phyloP scores from a whole-genome alignment of 805 yeast species.

The Suhomyces kilbournensis region DNA sequence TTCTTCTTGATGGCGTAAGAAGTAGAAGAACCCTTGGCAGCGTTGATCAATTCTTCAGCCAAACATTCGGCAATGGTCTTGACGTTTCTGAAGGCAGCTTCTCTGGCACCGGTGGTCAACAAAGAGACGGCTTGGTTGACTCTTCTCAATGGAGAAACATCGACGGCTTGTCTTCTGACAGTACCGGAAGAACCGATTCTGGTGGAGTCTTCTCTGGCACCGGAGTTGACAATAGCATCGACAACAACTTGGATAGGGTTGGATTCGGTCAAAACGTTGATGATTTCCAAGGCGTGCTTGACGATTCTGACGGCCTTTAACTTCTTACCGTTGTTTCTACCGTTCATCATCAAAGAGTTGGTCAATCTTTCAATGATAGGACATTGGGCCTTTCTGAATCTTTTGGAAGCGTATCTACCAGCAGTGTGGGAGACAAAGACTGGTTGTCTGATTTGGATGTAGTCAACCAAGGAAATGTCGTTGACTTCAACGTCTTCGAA shows the following conservation, averaged over 20 bases:
- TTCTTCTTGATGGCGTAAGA: slow-evolving; percentile 99
- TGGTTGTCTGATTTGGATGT: slow-evolving; percentile 97
- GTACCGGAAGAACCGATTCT: slow-evolving; percentile 99
- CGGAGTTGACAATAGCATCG: slow-evolving; percentile 99
- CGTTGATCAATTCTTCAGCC: slow-evolving; percentile 99
- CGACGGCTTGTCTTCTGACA: slow-evolving; percentile 99
- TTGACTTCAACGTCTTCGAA: slow-evolving; percentile 96
- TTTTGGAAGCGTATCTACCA: slow-evolving; percentile 98
- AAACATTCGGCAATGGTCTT: slow-evolving; percentile 99
- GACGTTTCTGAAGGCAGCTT: slow-evolving; percentile 99
- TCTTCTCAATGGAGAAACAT: slow-evolving; percentile 99
- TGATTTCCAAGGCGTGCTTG: slow-evolving; percentile 98
- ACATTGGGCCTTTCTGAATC: slow-evolving; percentile 99
- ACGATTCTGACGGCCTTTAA: slow-evolving; percentile 99
- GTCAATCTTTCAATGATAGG: slow-evolving; percentile 99
- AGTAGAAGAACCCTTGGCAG: slow-evolving; percentile 99
- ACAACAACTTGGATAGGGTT: slow-evolving; percentile 99
- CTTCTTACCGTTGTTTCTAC: slow-evolving; percentile 99
- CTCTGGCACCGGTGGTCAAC: slow-evolving; percentile 99
- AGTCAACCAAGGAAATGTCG: slow-evolving; percentile 97
- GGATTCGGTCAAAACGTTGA: slow-evolving; percentile 94
- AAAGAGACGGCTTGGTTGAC: slow-evolving; percentile 98
- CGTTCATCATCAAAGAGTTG: slow-evolving; percentile 99
- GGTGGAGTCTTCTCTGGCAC: slow-evolving; percentile 99
- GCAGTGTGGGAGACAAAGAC: slow-evolving; percentile 98